Conservation (phyloP, 306 rosid species). For the Oemleria cerasiformis region DNA sequence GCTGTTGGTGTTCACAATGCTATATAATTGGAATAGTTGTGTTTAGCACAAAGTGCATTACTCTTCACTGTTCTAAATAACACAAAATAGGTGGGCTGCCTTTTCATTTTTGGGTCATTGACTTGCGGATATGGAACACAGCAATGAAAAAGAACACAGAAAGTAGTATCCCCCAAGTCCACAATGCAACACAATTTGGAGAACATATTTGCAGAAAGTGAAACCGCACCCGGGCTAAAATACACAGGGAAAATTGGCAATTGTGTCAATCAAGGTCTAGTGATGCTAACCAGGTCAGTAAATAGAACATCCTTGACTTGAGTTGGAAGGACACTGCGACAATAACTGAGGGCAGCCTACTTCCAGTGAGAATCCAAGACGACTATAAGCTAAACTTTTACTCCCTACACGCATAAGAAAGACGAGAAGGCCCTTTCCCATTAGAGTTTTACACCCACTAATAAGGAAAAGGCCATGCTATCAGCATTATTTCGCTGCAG, state of each 20-base stretch:
- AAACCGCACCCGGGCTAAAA: background rate
- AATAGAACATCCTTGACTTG: background rate
- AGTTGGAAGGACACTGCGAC: background rate
- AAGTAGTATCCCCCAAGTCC: background rate
- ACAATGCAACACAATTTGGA: too few relatives aligned
- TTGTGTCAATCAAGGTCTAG: background rate
- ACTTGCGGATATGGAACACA: background rate
- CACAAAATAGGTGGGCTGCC: background rate
- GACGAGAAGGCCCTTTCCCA: background rate
- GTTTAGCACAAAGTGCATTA: background rate
- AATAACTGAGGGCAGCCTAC: background rate
- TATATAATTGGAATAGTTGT: background rate
- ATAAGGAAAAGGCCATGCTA: background rate
- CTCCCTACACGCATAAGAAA: background rate
- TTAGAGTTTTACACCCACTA: constrained; percentile 2
- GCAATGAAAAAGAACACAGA: background rate
- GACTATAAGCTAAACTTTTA: background rate
- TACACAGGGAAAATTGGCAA: background rate
- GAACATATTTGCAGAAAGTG: background rate
- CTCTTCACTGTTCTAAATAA: background rate
- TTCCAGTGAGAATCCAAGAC: background rate
- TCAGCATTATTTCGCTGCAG: background rate
- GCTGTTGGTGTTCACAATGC: background rate
- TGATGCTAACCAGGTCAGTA: background rate
- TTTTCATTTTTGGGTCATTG: background rate